Percentiles rank a stretch among this genome's conserved stretches.
Conservation (phyloP, 2,329 filamentous ascomycete species). For the Epichloe bromicola region DNA sequence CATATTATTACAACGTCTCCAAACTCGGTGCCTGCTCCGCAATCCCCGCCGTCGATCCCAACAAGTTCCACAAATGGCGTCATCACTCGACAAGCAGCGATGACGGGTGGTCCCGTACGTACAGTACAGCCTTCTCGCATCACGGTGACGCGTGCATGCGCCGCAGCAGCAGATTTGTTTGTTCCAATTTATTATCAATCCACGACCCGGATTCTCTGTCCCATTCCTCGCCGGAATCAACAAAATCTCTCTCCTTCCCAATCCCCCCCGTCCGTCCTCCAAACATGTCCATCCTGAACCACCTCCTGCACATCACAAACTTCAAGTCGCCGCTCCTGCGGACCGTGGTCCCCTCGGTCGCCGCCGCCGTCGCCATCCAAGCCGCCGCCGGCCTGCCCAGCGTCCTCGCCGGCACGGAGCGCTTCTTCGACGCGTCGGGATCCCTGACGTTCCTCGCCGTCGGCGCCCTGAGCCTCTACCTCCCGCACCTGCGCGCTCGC, state of each 20-base stretch:
- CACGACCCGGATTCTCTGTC: no score
- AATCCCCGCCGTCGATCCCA: no score
- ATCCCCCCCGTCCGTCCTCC: no score
- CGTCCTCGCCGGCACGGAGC: conserved; percentile 45
- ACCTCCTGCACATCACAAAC: conserved; percentile 45
- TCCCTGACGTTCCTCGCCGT: conserved; percentile 54
- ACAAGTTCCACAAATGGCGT: not conserved
- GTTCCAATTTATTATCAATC: no score
- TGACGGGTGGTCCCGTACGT: not conserved
- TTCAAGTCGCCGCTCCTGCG: conserved; percentile 49
- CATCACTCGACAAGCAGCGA: not conserved
- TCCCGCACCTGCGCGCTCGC: conserved; percentile 44
- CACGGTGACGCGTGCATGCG: not conserved
- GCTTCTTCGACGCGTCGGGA: conserved; percentile 56
- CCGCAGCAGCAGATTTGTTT: not conserved
- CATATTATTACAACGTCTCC: no score
- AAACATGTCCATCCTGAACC: conserved; percentile 23
- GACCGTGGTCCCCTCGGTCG: conserved; percentile 47
- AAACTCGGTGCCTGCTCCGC: no score
- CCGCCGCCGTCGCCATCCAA: conserved; percentile 51
- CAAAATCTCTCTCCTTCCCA: no score
- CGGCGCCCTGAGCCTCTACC: conserved; percentile 46
- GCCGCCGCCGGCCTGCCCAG: conserved; percentile 49
- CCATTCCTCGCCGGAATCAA: no score
- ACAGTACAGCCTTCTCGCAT: not conserved